Percentiles rank a stretch among this genome's conserved stretches.
phyloP scores from a whole-genome alignment of 2,329 filamentous ascomycete genomes.

The Zasmidium citrigriseum region DNA sequence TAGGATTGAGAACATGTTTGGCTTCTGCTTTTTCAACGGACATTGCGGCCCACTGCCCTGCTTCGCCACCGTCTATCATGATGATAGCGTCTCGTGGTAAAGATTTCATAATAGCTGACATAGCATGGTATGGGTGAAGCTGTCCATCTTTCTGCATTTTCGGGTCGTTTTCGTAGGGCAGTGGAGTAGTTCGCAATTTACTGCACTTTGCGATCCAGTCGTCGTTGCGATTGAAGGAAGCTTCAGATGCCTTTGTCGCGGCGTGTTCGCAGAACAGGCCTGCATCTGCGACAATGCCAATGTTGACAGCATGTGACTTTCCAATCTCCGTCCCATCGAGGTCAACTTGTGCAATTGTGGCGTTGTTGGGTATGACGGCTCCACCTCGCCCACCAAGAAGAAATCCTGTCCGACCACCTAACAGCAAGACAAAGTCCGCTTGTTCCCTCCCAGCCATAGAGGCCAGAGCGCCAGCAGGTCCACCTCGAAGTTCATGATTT shows the following conservation, averaged over 20 bases:
- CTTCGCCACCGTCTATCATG: constrained; percentile 45
- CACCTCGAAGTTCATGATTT: constrained; percentile 38
- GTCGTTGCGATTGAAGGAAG: constrained; percentile 15
- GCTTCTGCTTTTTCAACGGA: constrained; percentile 31
- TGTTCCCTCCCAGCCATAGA: constrained; percentile 34
- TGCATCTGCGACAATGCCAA: constrained; percentile 46
- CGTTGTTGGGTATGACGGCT: constrained; percentile 38
- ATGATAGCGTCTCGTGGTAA: constrained; percentile 40
- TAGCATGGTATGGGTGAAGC: constrained; percentile 47
- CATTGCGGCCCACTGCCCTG: constrained; percentile 39
- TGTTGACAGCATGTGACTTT: constrained; percentile 38
- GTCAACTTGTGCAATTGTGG: constrained; percentile 46
- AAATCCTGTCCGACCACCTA: constrained; percentile 31
- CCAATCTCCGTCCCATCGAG: constrained; percentile 47
- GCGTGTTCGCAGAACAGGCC: constrained; percentile 33
- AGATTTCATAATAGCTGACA: constrained; percentile 39
- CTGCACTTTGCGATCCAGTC: constrained; percentile 33
- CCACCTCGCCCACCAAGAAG: constrained; percentile 18
- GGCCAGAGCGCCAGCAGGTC: constrained; percentile 39
- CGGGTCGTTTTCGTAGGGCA: constrained; percentile 27
- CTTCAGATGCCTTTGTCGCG: constrained; percentile 12
- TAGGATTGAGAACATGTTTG: constrained; percentile 31
- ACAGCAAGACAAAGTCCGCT: constrained; percentile 45
- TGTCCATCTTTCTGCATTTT: constrained; percentile 31
- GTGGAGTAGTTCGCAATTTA: constrained; percentile 24